Conservation (phyloP, 306 rosid genomes). For the Dalbergia cochinchinensis region DNA sequence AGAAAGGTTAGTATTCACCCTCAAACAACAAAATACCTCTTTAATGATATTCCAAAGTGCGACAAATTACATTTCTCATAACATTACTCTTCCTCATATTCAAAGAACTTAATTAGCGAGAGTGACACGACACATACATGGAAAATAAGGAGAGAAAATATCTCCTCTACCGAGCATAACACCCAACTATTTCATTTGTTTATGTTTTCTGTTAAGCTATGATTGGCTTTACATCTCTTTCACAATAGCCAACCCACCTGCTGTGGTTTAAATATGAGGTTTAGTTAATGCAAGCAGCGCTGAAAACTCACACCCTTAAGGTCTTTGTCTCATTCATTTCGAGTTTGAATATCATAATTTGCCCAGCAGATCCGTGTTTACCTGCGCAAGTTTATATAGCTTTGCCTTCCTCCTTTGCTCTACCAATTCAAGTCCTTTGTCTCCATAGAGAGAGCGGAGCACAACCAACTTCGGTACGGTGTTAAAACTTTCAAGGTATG, state of each 20-base stretch:
- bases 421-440: not conserved
- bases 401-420: not conserved
- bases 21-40: too few relatives aligned
- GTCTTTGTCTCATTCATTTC: not conserved
- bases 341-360: not conserved
- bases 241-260: not conserved
- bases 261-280: not conserved
- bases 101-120: too few relatives aligned
- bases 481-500: not conserved
- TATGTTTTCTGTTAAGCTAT: not conserved
- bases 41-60: too few relatives aligned
- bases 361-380: not conserved
- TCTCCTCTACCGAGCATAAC: too few relatives aligned
- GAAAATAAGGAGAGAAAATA: not conserved
- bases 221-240: not conserved
- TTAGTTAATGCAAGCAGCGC: not conserved
- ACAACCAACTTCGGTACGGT: not conserved
- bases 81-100: too few relatives aligned
- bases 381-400: not conserved
- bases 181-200: not conserved
- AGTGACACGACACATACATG: not conserved
- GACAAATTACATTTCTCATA: too few relatives aligned
- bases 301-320: not conserved
- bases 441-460: not conserved
- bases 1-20: too few relatives aligned